phyloP scores from a whole-genome alignment of 371 early-diverging fungal species.

The Capillidium rhysosporum region DNA sequence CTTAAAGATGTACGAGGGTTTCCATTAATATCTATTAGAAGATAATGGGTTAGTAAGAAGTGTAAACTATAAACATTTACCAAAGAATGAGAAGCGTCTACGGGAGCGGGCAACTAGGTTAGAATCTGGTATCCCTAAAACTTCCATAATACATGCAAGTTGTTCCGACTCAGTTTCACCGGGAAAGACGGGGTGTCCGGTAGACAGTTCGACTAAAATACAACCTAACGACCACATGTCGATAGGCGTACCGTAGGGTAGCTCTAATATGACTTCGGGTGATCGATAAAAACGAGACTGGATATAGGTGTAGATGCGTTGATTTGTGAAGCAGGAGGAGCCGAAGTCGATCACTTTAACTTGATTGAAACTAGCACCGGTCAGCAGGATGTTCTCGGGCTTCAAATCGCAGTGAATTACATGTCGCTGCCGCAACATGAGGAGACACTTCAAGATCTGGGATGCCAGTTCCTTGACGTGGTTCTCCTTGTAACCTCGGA shows the following conservation, averaged over 20 bases:
- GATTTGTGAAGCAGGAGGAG: conserved; percentile 72
- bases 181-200: conserved; percentile 86
- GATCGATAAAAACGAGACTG: conserved; percentile 94
- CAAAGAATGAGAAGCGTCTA: conserved; percentile 73
- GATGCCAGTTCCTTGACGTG: conserved; percentile 62
- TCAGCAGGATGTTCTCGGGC: conserved; percentile 92
- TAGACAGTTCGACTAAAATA: conserved; percentile 88
- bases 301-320: conserved; percentile 78
- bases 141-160: conserved; percentile 81
- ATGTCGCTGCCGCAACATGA: conserved; percentile 50
- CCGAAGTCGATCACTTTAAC: conserved; percentile 98
- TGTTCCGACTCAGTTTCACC: conserved; percentile 95
- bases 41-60: too few relatives aligned
- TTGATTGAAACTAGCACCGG: conserved; percentile 49
- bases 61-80: conserved; percentile 14
- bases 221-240: conserved; percentile 99
- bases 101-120: conserved; percentile 55
- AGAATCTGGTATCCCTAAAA: conserved; percentile 58
- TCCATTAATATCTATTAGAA: conserved; percentile 33
- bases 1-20: conserved; percentile 51
- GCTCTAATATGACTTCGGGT: conserved; percentile 88
- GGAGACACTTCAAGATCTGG: conserved; percentile 77
- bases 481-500: conserved; percentile 65
- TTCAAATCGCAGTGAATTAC: conserved; percentile 98
- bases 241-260: conserved; percentile 75